phyloP scores from a whole-genome alignment of 306 rosid species.

The Cyclanthera cordifolia region DNA sequence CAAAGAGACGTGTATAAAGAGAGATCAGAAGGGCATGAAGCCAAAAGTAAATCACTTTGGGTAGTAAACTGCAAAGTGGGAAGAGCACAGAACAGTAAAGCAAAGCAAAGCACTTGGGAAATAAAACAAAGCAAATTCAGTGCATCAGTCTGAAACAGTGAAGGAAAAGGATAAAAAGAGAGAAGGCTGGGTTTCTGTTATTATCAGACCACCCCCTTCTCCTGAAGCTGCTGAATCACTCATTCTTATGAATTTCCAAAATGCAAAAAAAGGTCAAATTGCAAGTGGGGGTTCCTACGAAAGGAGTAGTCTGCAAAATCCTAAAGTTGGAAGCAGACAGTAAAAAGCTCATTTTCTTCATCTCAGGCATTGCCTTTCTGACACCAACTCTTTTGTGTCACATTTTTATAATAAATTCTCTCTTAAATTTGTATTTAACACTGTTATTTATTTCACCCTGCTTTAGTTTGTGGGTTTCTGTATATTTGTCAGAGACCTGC shows the following conservation, averaged over 20 bases:
- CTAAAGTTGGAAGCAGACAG: slow-evolving; percentile 62
- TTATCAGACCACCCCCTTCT: slow-evolving; percentile 17
- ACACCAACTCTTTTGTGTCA: slow-evolving; percentile 38
- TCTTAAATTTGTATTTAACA: slow-evolving; percentile 1
- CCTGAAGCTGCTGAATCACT: slow-evolving; percentile 16
- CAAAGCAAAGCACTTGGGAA: background rate
- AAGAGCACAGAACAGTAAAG: slow-evolving; percentile 5
- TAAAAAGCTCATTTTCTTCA: slow-evolving; percentile 52
- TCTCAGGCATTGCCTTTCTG: slow-evolving; percentile 37
- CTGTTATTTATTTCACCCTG: slow-evolving; percentile 9
- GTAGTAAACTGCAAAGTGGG: slow-evolving; percentile 9
- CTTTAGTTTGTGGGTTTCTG: slow-evolving; percentile 82
- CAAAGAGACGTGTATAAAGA: no score
- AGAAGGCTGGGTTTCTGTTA: slow-evolving; percentile 13
- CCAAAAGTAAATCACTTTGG: slow-evolving; percentile 2
- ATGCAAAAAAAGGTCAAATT: slow-evolving; percentile 38
- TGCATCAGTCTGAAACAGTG: background rate
- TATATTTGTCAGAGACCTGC: slow-evolving; percentile 87
- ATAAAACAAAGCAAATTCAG: slow-evolving; percentile 11
- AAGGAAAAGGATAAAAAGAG: slow-evolving; percentile 9
- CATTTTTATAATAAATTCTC: no score
- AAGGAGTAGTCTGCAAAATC: slow-evolving; percentile 44
- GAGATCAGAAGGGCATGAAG: slow-evolving; percentile 1
- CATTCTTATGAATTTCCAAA: slow-evolving; percentile 16
- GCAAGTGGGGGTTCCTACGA: slow-evolving; percentile 37